Evolutionary conservation across 129 eudicot species (phyloP), one percentile per base, ranked within the genome.

Genomic region (Pulicaria dysenterica): DNA sequence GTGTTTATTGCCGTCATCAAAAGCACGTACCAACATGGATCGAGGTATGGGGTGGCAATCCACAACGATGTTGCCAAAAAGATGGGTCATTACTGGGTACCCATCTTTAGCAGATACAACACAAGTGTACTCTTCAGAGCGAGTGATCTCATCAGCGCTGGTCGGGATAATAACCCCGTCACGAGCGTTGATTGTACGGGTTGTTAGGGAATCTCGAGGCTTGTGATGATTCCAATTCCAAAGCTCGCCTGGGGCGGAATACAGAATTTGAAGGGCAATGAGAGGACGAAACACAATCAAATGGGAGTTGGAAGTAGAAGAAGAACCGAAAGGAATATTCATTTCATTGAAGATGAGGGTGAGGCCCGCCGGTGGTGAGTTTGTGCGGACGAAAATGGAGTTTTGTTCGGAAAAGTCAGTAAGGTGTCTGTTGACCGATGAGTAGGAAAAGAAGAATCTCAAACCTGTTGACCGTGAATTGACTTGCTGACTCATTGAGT

Each of bases 241-340:
- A 45, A 54, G 73, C 44, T 63, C 78, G 38, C 53, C 73, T 58
- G 80, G 76, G 54, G 79, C 74, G 47, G 79, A 66, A 67, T 67
- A 19, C 38, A 74, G 71, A 67, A 67, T 55, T 24, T 73, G 56
- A 66, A 72, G 50, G 48, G 76, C 74, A 4, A 11, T 50, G 39
- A 79, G 65, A 24, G 42, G 62, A 48, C 53, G 74, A 73, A 79
- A 58, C 39, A 67, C 65, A 11, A 73, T 73, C 76, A 40, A 49
- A 15, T n/a, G 16, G 42, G 79, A 58, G 61, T 11, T 43, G n/a
- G 31, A 24, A 24, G 31, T 24, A 24, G 31, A 24, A 24, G 31
- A 24, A 0, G 56, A 37, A 10, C 49, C 45, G 37, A 80, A 49
- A 51, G 51, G 58, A 48, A 14, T n/a, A n/a, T n/a, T 14, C 9